A percentile compares a stretch with the other conserved stretches of the same genome.
Evolutionary conservation across 306 rosid genomes (phyloP).

Genomic region (Echinosophora koreensis): DNA sequence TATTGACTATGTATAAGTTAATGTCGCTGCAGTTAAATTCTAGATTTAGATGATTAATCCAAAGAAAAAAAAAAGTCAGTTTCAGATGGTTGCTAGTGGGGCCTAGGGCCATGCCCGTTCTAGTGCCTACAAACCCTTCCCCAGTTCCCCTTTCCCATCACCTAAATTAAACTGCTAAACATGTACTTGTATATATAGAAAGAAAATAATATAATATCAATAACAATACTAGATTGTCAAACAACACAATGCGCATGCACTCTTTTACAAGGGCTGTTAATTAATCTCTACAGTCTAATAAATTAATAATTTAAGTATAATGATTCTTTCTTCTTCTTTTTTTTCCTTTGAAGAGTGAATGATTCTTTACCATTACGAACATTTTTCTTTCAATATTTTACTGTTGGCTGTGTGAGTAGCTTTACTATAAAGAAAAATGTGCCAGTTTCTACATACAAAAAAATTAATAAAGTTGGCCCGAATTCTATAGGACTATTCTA

Average conservation of each 20-base stretch:
- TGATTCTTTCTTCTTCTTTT: too few relatives aligned
- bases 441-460: slow-evolving; percentile 37
- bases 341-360: too few relatives aligned
- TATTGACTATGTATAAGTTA: not conserved
- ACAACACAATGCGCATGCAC: slow-evolving; percentile 5
- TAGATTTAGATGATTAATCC: not conserved
- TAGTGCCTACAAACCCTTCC: not conserved
- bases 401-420: slow-evolving; percentile 20
- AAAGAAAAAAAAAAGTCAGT: not conserved
- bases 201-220: not conserved
- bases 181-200: not conserved
- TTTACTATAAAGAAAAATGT: slow-evolving; percentile 18
- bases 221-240: not conserved
- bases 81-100: not conserved
- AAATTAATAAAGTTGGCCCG: slow-evolving; percentile 16
- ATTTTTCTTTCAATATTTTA: slow-evolving; percentile 15
- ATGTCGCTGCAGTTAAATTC: not conserved
- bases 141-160: not conserved
- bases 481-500: slow-evolving; percentile 14
- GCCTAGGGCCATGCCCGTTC: not conserved
- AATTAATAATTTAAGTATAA: not conserved
- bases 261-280: not conserved
- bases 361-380: slow-evolving; percentile 6
- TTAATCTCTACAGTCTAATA: not conserved
- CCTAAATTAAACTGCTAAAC: not conserved